Evolutionary conservation across 2,329 filamentous ascomycete genomes (phyloP).

Genomic region (Gaeumannomyces tritici): DNA sequence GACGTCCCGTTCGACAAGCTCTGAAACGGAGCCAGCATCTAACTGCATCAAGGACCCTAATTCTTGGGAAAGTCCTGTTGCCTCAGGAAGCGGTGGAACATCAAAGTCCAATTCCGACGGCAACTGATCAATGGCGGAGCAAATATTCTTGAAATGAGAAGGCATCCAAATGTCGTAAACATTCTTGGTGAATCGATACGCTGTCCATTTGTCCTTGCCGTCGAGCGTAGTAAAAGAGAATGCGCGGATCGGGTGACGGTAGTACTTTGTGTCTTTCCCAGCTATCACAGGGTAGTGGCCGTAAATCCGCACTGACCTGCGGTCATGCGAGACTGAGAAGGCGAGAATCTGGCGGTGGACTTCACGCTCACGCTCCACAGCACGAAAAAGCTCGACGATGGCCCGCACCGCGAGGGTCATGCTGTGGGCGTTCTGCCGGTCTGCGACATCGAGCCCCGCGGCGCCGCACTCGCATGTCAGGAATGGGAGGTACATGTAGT

Average conservation of each 20-base stretch:
- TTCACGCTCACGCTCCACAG: slow-evolving; percentile 23
- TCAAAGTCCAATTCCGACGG: slow-evolving; percentile 3
- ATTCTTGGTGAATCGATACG: slow-evolving; percentile 24
- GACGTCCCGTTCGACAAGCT: background rate
- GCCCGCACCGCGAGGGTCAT: slow-evolving; percentile 28
- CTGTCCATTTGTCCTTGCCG: slow-evolving; percentile 24
- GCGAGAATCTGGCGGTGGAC: slow-evolving; percentile 29
- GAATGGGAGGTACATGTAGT: slow-evolving; percentile 39
- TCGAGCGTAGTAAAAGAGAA: slow-evolving; percentile 22
- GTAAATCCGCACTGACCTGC: slow-evolving; percentile 24
- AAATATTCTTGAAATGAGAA: slow-evolving; percentile 23
- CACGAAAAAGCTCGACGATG: slow-evolving; percentile 27
- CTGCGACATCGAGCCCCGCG: slow-evolving; percentile 23
- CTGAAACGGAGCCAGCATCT: slow-evolving; percentile 5
- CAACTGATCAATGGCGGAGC: slow-evolving; percentile 24
- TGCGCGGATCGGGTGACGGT: slow-evolving; percentile 24
- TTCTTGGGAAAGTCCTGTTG: slow-evolving; percentile 8
- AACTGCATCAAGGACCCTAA: slow-evolving; percentile 7
- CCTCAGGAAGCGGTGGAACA: slow-evolving; percentile 1
- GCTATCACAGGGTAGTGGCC: slow-evolving; percentile 28
- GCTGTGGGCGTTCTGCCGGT: slow-evolving; percentile 30
- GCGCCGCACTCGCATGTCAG: slow-evolving; percentile 33
- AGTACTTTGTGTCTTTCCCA: slow-evolving; percentile 18
- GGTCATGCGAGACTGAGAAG: slow-evolving; percentile 31
- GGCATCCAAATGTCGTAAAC: slow-evolving; percentile 26